Evolutionary conservation across 495 filamentous ascomycete species (phyloP), one percentile per base, ranked within the genome.

Genomic region (Penicillium bialowiezense): DNA sequence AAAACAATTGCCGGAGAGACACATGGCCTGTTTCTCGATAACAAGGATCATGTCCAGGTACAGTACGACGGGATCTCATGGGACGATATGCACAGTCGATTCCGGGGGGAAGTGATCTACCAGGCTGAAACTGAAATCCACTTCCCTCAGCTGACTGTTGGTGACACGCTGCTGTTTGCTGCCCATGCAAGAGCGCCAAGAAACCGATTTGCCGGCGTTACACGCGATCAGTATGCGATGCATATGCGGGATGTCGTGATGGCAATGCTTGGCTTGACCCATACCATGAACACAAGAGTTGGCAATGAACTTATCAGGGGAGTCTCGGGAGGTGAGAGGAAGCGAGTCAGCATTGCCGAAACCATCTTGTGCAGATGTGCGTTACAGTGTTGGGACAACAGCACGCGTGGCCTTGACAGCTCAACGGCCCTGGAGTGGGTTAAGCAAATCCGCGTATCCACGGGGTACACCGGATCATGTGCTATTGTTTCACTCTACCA

Each of bases 281-380:
- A 92, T 55, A 91, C 88, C 0, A 74, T 82, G 48, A 82, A 91
- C 67, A 92, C 90, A 3, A 75, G 74, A 20, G 84, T 93, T 17
- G 90, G 90, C 23, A 89, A 91, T 62, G 87, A 89, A 46, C 88
- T 85, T 45, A 77, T 90, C 38, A 81, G 87, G 32, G 90, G 90
- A 48, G 85, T 93, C 0, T 86, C 80, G 23, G 90, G 90, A 44
- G 90, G 90, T 49, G 90, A 95, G 65, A 65, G 89, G 8, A 92
- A 91, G 70, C 82, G 90, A 51, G 86, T 91, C 39, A 88, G 83
- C 66, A 91, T 93, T 55, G 84, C 87, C 3, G 89, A 93, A 55
- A 73, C 72, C 18, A 77, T 79, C 6, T 69, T 90, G 18, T 84
- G 81, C 35, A 76, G 77, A 7, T 79, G 79, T 18, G 3, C 7